Evolutionary conservation across 177 flowering plant species (phyloP).

Genomic region (Vitis hybrid): DNA sequence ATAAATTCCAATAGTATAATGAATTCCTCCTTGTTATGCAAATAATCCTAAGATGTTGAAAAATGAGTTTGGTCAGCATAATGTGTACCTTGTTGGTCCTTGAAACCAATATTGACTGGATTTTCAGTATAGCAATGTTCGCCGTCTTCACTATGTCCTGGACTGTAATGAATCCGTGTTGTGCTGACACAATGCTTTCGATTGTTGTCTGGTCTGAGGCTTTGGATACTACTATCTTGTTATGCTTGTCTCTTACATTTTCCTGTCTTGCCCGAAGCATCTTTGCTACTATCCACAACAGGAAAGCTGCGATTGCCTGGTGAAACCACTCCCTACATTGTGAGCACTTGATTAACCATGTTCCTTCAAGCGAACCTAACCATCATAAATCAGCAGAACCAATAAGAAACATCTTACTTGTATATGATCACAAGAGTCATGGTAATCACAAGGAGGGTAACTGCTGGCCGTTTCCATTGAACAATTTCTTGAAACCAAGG

Average conservation of each 20-base stretch:
- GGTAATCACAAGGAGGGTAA: slow-evolving; percentile 36
- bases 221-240: slow-evolving; percentile 51
- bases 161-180: slow-evolving; percentile 52
- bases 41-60: no score
- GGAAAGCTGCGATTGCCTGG: slow-evolving; percentile 51
- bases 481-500: slow-evolving; percentile 43
- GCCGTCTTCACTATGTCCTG: slow-evolving; percentile 45
- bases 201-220: slow-evolving; percentile 63
- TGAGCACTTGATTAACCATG: not conserved
- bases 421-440: slow-evolving; percentile 42
- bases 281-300: slow-evolving; percentile 44
- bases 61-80: not conserved
- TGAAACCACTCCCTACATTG: slow-evolving; percentile 78
- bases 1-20: no score
- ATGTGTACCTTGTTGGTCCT: slow-evolving; percentile 61
- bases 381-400: not conserved
- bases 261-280: slow-evolving; percentile 50
- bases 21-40: no score
- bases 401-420: slow-evolving; percentile 50
- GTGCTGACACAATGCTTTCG: slow-evolving; percentile 84
- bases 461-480: slow-evolving; percentile 65
- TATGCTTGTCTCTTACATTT: slow-evolving; percentile 21
- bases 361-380: not conserved
- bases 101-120: slow-evolving; percentile 48
- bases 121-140: slow-evolving; percentile 63